A percentile compares a stretch with the other conserved stretches of the same genome.
These are phyloP conservation scores for Sinapis alba DNA, from an alignment of 441 rosid species.

Conservation along the genomic window DNA sequence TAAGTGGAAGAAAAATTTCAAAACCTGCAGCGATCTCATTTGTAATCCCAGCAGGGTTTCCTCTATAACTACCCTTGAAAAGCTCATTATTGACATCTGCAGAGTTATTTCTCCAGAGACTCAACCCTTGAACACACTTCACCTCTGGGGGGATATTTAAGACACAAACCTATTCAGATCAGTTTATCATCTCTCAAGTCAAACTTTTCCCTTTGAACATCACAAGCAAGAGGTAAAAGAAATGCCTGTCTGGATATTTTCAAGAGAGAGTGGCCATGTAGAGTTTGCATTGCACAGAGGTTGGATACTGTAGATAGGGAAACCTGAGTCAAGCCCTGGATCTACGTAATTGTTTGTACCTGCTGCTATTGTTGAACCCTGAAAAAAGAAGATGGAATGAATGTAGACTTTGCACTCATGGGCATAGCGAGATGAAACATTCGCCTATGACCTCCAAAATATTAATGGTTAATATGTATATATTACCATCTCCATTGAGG, in stretches of 20 bases:
- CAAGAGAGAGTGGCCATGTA: constrained; percentile 41
- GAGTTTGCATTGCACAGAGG: constrained; percentile 57
- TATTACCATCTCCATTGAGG: no score
- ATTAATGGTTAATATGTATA: no score
- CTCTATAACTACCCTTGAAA: constrained; percentile 63
- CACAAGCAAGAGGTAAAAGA: background rate
- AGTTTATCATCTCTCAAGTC: background rate
- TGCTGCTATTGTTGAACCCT: constrained; percentile 68
- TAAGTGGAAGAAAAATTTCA: constrained; percentile 10
- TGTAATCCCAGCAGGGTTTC: constrained; percentile 58
- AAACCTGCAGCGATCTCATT: constrained; percentile 83
- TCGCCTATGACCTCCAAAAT: no score
- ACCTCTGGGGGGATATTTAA: constrained; percentile 45
- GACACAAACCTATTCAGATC: background rate
- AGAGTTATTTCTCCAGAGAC: constrained; percentile 74
- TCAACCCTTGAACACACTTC: constrained; percentile 63
- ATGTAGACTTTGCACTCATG: background rate
- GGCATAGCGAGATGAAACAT: no score
- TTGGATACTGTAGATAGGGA: constrained; percentile 70
- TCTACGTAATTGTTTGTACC: constrained; percentile 48
- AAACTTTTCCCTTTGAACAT: background rate
- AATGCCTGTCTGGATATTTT: constrained; percentile 46
- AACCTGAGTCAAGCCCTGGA: constrained; percentile 48
- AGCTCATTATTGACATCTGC: constrained; percentile 74
- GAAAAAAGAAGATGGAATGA: constrained; percentile 21